These are phyloP conservation scores for Oryza rufipogon DNA, from an alignment of 176 grass and related monocot genomes.

Conservation along the genomic window DNA sequence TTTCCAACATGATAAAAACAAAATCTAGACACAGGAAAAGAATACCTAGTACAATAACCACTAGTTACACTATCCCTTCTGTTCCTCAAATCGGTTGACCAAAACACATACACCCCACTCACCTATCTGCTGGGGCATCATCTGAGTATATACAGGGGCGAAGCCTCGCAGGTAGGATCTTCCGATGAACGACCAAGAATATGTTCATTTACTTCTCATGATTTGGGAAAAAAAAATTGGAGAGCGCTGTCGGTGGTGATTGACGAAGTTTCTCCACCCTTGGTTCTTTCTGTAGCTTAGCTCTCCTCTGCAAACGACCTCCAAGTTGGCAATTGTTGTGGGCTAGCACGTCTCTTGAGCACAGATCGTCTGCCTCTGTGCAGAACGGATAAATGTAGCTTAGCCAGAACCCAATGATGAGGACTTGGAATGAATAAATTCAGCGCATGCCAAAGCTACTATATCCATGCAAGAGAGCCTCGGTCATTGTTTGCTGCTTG, in stretches of 20 bases:
- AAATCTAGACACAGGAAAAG: constrained; percentile 59
- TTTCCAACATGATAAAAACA: constrained; percentile 35
- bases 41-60: constrained; percentile 67
- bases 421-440: constrained; percentile 16
- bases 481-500: constrained; percentile 74
- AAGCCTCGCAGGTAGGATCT: constrained; percentile 45
- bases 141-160: constrained; percentile 62
- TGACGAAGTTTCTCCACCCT: constrained; percentile 16
- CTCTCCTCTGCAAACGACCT: constrained; percentile 24
- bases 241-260: constrained; percentile 30
- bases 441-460: constrained; percentile 8
- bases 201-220: constrained; percentile 42
- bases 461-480: constrained; percentile 84
- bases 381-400: constrained; percentile 29
- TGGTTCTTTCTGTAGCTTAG: constrained; percentile 5
- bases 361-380: constrained; percentile 11
- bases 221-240: constrained; percentile 23
- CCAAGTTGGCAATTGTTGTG: background rate
- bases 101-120: constrained; percentile 37
- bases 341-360: constrained; percentile 25
- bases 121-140: constrained; percentile 52
- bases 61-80: constrained; percentile 33
- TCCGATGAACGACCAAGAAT: background rate
- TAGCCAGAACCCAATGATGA: constrained; percentile 33
- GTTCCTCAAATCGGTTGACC: constrained; percentile 38